Base-by-base conservation (phyloP, 176 grass and related monocot species). In the Saccharum officinarum region DNA sequence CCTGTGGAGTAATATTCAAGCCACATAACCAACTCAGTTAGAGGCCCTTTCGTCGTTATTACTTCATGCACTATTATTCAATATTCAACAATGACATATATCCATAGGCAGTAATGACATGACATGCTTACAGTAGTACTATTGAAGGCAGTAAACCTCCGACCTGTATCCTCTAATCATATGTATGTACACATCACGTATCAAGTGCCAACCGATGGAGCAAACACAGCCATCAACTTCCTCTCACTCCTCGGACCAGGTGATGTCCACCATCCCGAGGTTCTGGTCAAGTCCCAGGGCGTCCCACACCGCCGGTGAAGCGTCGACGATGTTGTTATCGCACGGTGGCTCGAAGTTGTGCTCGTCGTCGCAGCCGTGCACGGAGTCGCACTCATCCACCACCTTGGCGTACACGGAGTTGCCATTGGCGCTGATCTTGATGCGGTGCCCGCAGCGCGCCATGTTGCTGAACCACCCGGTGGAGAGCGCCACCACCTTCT, bases 321-420 rank as follows among this genome's bases (percentile, higher is more conserved):
- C 93, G 1, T 86, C 85, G 1, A 95, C 88, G 9, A 80, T 39
- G 77, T 95, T 82, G 42, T 85, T 82, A 10, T 54, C 69, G 12
- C 90, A 95, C 0, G 88, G 93, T 0, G 85, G 82, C 83, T 92
- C 73, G 12, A 74, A 92, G 50, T 90, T 91, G 63, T 86, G 87
- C 4, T 90, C 79, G 0, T 54, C 36, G 0, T 82, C 86, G 9
- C 90, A 95, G 33, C 93, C 90, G 3, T 92, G 75, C 31, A 92
- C 50, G 4, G 88, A 92, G 88, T 95, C 90, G 28, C 93, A 95
- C 86, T 90, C 90, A 69, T 92, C 90, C 13, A 92, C 93, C 10
- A 95, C 90, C 69, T 86, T 92, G 12, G 88, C 90, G 3, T 73
- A 15, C 42, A 86, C 86, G 0, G 79, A 86, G 7, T 79, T 88